phyloP scores from a whole-genome alignment of 257 asterid genomes.

The Henckelia pumila region DNA sequence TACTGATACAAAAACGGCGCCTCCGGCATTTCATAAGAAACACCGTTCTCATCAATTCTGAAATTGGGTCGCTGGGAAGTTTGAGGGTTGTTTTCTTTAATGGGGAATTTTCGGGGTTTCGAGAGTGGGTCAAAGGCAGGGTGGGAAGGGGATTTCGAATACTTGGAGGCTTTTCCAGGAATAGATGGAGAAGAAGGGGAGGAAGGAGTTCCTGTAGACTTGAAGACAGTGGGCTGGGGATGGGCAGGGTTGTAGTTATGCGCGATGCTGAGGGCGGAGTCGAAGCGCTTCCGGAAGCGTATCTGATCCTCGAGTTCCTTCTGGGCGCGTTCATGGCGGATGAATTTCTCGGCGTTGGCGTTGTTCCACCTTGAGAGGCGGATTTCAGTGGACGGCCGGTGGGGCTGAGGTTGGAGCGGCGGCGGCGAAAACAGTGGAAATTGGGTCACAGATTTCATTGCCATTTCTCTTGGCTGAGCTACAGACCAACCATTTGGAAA shows the following conservation, averaged over 20 bases:
- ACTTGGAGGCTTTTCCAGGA: slow-evolving; percentile 78
- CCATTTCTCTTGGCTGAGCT: too few relatives aligned
- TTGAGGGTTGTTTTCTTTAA: slow-evolving; percentile 13
- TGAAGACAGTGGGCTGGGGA: slow-evolving; percentile 59
- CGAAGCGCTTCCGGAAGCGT: slow-evolving; percentile 72
- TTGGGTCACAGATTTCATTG: slow-evolving; percentile 43
- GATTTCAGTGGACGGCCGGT: slow-evolving; percentile 53
- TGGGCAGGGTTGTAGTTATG: slow-evolving; percentile 75
- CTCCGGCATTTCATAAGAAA: slow-evolving; percentile 67
- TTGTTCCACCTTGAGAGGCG: slow-evolving; percentile 98
- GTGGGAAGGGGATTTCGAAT: slow-evolving; percentile 49
- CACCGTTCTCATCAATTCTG: slow-evolving; percentile 64
- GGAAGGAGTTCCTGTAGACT: slow-evolving; percentile 87
- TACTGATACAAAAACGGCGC: slow-evolving; percentile 92
- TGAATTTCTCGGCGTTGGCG: slow-evolving; percentile 84
- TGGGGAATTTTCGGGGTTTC: slow-evolving; percentile 35
- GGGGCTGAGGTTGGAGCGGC: slow-evolving; percentile 39
- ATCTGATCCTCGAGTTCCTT: slow-evolving; percentile 73
- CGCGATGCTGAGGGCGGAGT: slow-evolving; percentile 63
- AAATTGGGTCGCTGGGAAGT: slow-evolving; percentile 35
- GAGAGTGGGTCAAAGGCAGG: slow-evolving; percentile 63
- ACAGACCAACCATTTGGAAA: too few relatives aligned
- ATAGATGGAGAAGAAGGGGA: slow-evolving; percentile 80
- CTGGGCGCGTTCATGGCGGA: slow-evolving; percentile 53
- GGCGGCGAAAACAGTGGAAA: slow-evolving; percentile 76